Evolutionary conservation across 345 rosid genomes (phyloP).

Genomic region (Eucalyptus urophylla): DNA sequence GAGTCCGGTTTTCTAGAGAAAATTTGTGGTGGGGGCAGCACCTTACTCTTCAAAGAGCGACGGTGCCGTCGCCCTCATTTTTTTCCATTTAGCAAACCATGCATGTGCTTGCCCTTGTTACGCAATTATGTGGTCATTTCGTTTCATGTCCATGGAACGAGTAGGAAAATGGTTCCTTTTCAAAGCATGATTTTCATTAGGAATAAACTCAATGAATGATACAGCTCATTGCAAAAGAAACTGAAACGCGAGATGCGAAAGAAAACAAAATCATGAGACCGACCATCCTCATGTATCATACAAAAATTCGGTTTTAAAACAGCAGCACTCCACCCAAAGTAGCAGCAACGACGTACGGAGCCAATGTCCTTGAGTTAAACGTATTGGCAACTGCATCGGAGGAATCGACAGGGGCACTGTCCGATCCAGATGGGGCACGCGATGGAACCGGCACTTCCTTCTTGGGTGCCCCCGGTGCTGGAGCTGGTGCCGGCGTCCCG

Average conservation of each 20-base stretch:
- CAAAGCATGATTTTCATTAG: background rate
- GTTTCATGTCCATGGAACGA: background rate
- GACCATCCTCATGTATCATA: background rate
- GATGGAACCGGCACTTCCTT: constrained; percentile 13
- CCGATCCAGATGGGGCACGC: background rate
- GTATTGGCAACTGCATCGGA: background rate
- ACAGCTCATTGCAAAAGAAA: background rate
- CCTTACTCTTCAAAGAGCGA: background rate
- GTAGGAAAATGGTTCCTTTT: background rate
- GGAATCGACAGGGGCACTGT: background rate
- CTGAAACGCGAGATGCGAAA: background rate
- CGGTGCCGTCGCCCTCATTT: too few relatives aligned
- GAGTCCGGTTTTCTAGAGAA: background rate
- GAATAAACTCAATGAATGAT: background rate
- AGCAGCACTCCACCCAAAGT: background rate
- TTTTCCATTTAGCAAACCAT: background rate
- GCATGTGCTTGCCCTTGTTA: background rate
- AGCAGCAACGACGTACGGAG: background rate
- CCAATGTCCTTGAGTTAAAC: background rate
- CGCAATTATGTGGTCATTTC: background rate
- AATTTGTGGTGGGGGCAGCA: background rate
- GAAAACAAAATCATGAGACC: background rate
- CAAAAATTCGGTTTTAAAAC: background rate
- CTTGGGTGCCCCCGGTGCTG: constrained; percentile 30
- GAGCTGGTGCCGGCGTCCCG: constrained; percentile 61